Conservation (phyloP, 495 filamentous ascomycete species). For the Aspergillus sparsus region DNA sequence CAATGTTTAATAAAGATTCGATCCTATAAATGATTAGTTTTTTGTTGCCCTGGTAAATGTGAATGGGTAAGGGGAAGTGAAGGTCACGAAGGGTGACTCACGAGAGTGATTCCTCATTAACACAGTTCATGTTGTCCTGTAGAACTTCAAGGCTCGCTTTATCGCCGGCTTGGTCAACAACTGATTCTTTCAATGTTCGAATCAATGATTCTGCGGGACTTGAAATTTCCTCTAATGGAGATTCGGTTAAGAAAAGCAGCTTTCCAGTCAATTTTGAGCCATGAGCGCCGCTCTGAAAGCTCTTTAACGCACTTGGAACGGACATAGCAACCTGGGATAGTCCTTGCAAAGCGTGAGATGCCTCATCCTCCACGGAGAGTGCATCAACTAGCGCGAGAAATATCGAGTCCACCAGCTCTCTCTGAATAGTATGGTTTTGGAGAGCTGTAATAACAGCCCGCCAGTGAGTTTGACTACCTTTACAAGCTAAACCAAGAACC, state of each 20-base stretch:
- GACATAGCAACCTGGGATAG: slow-evolving; percentile 41
- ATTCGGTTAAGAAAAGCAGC: slow-evolving; percentile 59
- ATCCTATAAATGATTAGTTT: slow-evolving; percentile 41
- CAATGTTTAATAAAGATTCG: slow-evolving; percentile 55
- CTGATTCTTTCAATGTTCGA: slow-evolving; percentile 40
- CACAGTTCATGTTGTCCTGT: slow-evolving; percentile 49
- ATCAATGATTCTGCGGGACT: slow-evolving; percentile 49
- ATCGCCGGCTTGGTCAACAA: slow-evolving; percentile 38
- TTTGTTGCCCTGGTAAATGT: not conserved
- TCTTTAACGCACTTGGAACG: slow-evolving; percentile 36
- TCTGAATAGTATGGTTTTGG: slow-evolving; percentile 44
- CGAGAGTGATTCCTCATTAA: slow-evolving; percentile 56
- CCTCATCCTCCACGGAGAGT: slow-evolving; percentile 36
- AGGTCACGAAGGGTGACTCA: slow-evolving; percentile 28
- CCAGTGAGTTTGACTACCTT: slow-evolving; percentile 45
- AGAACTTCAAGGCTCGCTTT: slow-evolving; percentile 54
- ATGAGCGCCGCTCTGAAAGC: slow-evolving; percentile 45
- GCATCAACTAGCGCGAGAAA: slow-evolving; percentile 41
- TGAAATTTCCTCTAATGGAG: slow-evolving; percentile 54
- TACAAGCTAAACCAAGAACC: slow-evolving; percentile 39
- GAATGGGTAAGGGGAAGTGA: not conserved
- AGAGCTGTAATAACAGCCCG: slow-evolving; percentile 48
- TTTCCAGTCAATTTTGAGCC: slow-evolving; percentile 57
- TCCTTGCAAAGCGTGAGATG: slow-evolving; percentile 40
- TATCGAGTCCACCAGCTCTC: slow-evolving; percentile 44